Conservation (phyloP, 805 yeast species). For the Ogataea nakhonphanomensis region DNA sequence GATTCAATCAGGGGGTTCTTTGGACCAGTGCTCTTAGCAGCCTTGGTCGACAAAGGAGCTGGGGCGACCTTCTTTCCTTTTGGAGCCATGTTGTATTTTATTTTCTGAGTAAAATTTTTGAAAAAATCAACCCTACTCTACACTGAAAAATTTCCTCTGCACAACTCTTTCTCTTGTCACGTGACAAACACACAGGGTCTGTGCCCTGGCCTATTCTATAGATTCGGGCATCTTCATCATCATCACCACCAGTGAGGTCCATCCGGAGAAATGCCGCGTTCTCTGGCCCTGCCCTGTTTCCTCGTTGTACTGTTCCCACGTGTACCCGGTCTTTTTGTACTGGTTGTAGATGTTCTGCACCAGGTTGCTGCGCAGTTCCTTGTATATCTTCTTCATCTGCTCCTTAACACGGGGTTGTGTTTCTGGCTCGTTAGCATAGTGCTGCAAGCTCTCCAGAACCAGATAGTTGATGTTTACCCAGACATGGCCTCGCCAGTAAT, state of each 20-base stretch:
- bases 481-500: conserved; percentile 94
- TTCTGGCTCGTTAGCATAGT: conserved; percentile 45
- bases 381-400: conserved; percentile 50
- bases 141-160: conserved; percentile 2
- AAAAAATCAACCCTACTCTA: conserved; percentile 5
- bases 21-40: conserved; percentile 44
- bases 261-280: conserved; percentile 87
- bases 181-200: conserved; percentile 1
- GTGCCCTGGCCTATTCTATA: conserved; percentile 3
- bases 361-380: conserved; percentile 58
- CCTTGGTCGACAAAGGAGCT: conserved; percentile 85
- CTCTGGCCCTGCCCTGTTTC: conserved; percentile 71
- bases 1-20: conserved; percentile 84
- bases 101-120: conserved; percentile 5
- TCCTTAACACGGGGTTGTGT: conserved; percentile 30
- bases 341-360: conserved; percentile 65
- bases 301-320: conserved; percentile 90
- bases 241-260: conserved; percentile 80
- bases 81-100: conserved; percentile 31
- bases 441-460: conserved; percentile 61
- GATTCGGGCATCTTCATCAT: conserved; percentile 77
- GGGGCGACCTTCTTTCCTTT: conserved; percentile 85
- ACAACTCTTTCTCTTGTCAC: conserved; percentile 1
- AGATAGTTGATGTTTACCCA: conserved; percentile 93
- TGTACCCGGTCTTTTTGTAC: conserved; percentile 74